A percentile compares a stretch with the other conserved stretches of the same genome.
Conservation (phyloP, 306 rosid genomes). For the Cucurbita maxima region DNA sequence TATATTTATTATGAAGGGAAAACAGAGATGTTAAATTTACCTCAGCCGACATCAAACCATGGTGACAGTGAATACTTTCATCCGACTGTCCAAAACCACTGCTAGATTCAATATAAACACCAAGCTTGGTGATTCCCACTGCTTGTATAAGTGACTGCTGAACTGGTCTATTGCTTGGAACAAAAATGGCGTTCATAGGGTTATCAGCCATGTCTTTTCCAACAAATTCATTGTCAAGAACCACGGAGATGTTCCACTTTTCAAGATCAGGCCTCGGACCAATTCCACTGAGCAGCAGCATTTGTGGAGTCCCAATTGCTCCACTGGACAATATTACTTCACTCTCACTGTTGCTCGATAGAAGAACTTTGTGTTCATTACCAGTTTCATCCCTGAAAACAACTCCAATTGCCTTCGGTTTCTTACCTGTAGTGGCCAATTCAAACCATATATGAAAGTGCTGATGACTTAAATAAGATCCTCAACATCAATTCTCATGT, state of each 20-base stretch:
- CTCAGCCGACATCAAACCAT: slow-evolving; percentile 93
- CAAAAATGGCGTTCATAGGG: slow-evolving; percentile 85
- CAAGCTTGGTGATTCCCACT: slow-evolving; percentile 77
- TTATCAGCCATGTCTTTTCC: slow-evolving; percentile 92
- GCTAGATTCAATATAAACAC: slow-evolving; percentile 87
- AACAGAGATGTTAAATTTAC: slow-evolving; percentile 18
- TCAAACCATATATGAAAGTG: background rate
- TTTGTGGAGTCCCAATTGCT: slow-evolving; percentile 80
- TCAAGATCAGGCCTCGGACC: slow-evolving; percentile 70
- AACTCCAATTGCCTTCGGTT: slow-evolving; percentile 64
- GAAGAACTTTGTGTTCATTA: slow-evolving; percentile 42
- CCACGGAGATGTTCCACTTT: slow-evolving; percentile 49
- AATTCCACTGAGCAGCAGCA: slow-evolving; percentile 83
- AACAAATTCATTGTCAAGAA: slow-evolving; percentile 49
- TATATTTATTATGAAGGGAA: background rate
- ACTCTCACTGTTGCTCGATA: slow-evolving; percentile 30
- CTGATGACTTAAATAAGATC: background rate
- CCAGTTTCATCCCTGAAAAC: slow-evolving; percentile 77
- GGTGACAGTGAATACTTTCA: slow-evolving; percentile 84
- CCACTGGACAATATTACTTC: slow-evolving; percentile 76
- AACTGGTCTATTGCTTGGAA: slow-evolving; percentile 46
- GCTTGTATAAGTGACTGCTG: slow-evolving; percentile 63
- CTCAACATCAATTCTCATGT: background rate
- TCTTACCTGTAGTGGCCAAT: slow-evolving; percentile 12
- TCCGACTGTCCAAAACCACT: slow-evolving; percentile 77